A percentile compares a stretch with the other conserved stretches of the same genome.
These are phyloP conservation scores for Eucalyptus regnans DNA, from an alignment of 345 rosid species.

Conservation along the genomic window DNA sequence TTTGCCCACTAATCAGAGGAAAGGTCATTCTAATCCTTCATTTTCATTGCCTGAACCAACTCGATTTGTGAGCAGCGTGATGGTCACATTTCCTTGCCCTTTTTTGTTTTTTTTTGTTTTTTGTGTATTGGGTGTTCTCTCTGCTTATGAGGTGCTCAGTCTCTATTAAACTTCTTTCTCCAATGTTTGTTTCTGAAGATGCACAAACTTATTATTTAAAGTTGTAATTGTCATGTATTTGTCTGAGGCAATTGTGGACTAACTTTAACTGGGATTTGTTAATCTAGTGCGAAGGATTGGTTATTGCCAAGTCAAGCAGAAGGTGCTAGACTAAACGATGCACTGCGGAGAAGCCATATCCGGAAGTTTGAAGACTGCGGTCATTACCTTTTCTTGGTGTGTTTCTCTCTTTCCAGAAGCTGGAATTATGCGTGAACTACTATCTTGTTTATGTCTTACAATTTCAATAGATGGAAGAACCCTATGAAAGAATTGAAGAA, in stretches of 20 bases:
- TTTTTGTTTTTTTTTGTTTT: background rate
- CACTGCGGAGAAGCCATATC: constrained; percentile 33
- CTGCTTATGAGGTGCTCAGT: background rate
- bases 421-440: background rate
- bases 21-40: background rate
- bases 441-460: background rate
- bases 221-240: background rate
- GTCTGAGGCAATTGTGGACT: background rate
- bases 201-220: background rate
- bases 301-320: constrained; percentile 61
- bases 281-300: constrained; percentile 66
- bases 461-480: background rate
- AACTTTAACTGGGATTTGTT: background rate
- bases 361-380: constrained; percentile 46
- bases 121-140: background rate
- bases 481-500: background rate
- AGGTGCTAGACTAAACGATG: constrained; percentile 36
- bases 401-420: background rate
- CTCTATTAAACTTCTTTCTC: background rate
- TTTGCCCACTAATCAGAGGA: background rate
- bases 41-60: background rate
- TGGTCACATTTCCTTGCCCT: background rate
- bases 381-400: constrained; percentile 77
- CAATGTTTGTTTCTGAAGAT: background rate
- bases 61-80: background rate